Evolutionary conservation across 257 asterid species (phyloP), one percentile per base, ranked within the genome.

Genomic region (Agastache rugosa): DNA sequence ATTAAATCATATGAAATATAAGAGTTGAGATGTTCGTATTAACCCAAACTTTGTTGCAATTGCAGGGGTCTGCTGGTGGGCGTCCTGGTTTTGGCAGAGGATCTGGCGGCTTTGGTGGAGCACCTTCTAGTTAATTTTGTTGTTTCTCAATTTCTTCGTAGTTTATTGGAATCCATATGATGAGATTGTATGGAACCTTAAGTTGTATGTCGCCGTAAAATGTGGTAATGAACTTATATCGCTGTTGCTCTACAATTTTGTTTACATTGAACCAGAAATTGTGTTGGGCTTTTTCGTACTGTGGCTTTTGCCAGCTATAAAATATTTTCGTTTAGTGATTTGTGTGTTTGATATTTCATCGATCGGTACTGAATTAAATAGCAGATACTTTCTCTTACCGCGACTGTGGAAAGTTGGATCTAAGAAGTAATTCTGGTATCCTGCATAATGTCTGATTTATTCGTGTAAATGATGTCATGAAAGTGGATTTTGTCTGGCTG

Each of bases 71-170:
- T 17, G 89, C 85, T 17, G 89, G 95, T 44, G 87, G 87, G 11
- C 90, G 95, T 9, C 77, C 91, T 34, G 90, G 90, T 31, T 89
- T 89, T 64, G 95, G 95, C 50, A 82, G 95, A 64, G 95, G 95
- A 12, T 51, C 95, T 25, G 95, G 92, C 4, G 83, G 89, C 35
- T 89, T 75, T 79, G 84, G 82, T 41, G 85, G 84, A 55, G 83
- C 90, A 48, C 88, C 90, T 53, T 66, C 90, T 53, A 86, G 88
- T 69, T 86, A 83, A 77, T 14, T 71, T 50, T 22, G 27, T 20
- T 6, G 59, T 37, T 15, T 76, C 39, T 5, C 55, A 19, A 0
- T 47, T 72, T 67, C 71, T 22, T 62, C 39, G 11, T 83, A 64
- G 81, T 53, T 79, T 79, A 27, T 79, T 65, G 83, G 67, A 67